Evolutionary conservation across 2,329 filamentous ascomycete genomes (phyloP), one percentile per base, ranked within the genome.

Genomic region (Mollisiaceae sp.): DNA sequence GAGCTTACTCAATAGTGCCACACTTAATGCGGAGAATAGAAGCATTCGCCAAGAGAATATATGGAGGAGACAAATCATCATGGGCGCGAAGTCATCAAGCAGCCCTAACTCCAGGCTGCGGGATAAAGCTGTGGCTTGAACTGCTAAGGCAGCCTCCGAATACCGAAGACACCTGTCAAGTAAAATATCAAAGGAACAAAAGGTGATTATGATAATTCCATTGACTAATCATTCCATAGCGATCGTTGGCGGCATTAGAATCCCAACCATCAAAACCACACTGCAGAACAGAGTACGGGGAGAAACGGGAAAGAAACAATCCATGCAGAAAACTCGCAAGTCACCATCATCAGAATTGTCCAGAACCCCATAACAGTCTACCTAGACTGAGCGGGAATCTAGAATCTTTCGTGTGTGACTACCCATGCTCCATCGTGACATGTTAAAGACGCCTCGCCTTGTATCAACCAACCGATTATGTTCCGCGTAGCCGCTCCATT

Each of bases 371-470:
- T 54, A 6, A 32, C 27, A 32, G 27, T 32, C 27, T 32, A 32
- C 27, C 27, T 32, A 32, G 27, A 6, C 27, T 27, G 45, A 18
- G 11, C 43, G 35, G 22, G 59, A 54, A 14, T 57, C 32, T 59
- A 60, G 24, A 36, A 22, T 52, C 35, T 45, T 62, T 65, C 41
- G 65, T 63, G 65, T 55, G 59, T 70, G 71, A 71, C 71, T 65
- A 68, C 62, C 68, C 65, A 68, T 71, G 69, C 69, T 72, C 69
- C 67, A 61, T 65, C 65, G 66, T 69, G 62, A 73, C 67, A 73
- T 71, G 70, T 74, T 72, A 73, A 63, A 74, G 69, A 71, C 69
- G 72, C 69, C 69, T 69, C 69, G 68, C 71, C 67, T 70, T 72
- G 71, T 71, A 73, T 72, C 69, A 69, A 72, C 66, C 70, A 68